Base-by-base conservation (phyloP, 495 filamentous ascomycete species). In the Platismatia glauca region DNA sequence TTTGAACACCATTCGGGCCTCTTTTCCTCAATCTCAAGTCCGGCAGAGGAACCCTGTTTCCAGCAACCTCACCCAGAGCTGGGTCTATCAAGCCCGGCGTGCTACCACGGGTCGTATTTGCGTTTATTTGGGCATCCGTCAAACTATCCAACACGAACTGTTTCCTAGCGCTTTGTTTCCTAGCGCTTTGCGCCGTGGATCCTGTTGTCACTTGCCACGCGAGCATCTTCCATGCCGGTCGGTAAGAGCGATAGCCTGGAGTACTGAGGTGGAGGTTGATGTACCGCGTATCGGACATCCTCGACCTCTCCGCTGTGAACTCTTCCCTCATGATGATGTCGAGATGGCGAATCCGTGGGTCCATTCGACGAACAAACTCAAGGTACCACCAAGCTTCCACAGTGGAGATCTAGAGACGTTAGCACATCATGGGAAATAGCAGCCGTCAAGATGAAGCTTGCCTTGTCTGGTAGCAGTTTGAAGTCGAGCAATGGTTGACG, bases 311-410 rank as follows among this genome's bases (percentile, higher is more conserved):
- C 3, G 12, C 48, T 15, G 22, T 29, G 4, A 15, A 9, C 6
- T 52, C 48, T 52, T 52, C 24, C 16, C 59, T 31, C 59, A 61
- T 61, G 8, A 61, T 27, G 12, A 61, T 61, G 27, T 61, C 59
- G 15, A 8, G 43, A 8, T 46, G 43, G n/a, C 44, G 34, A 35
- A 48, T 31, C 16, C 46, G 44, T 22, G 59, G 59, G 43, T 61
- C 35, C 18, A 61, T 31, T 9, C 59, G 59, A 27, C 59, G 59
- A n/a, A 43, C 31, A n/a, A 61, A 53, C 7, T 61, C 59, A 35
- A 29, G 41, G 13, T 50, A 50, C 39, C 46, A 44, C 59, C 59
- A 61, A 18, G 29, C 46, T 61, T 61, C 59, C 3, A 55, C 37
- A 4, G 59, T 48, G 9, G 59, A 61, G 7, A 61, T 55, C 59